Evolutionary conservation across 441 rosid species (phyloP).

Genomic region (Brassica balearica): DNA sequence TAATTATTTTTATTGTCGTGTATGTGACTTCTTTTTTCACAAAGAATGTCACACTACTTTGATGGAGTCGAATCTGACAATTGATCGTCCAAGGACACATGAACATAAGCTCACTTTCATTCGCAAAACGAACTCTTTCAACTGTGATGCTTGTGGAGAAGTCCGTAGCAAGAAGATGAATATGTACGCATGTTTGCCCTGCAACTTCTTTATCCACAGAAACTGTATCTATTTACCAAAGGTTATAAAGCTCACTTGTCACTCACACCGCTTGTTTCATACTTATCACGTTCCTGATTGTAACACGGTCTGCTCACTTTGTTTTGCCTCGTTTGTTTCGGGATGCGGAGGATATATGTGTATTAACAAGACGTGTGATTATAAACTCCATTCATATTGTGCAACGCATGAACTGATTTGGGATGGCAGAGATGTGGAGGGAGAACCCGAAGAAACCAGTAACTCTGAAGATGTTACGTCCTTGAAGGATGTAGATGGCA

Average conservation of each 20-base stretch:
- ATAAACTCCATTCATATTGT: background rate
- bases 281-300: background rate
- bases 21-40: background rate
- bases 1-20: background rate
- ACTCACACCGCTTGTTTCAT: background rate
- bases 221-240: conserved; percentile 10
- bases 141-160: background rate
- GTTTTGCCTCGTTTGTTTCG: background rate
- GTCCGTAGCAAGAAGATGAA: background rate
- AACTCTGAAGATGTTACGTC: background rate
- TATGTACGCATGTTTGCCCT: conserved; percentile 1
- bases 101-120: conserved; percentile 11
- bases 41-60: background rate
- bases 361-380: background rate
- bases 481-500: background rate
- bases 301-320: background rate
- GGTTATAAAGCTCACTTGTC: conserved; percentile 16
- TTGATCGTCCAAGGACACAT: conserved; percentile 6
- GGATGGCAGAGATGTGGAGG: conserved; percentile 15
- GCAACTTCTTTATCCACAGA: conserved; percentile 16
- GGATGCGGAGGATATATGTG: conserved; percentile 6
- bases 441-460: background rate
- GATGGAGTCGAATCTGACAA: background rate
- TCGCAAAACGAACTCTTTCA: background rate
- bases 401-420: background rate